Percentiles rank a stretch among this genome's conserved stretches.
Conservation (phyloP, 2,329 filamentous ascomycete species). For the Penicillium sp. region DNA sequence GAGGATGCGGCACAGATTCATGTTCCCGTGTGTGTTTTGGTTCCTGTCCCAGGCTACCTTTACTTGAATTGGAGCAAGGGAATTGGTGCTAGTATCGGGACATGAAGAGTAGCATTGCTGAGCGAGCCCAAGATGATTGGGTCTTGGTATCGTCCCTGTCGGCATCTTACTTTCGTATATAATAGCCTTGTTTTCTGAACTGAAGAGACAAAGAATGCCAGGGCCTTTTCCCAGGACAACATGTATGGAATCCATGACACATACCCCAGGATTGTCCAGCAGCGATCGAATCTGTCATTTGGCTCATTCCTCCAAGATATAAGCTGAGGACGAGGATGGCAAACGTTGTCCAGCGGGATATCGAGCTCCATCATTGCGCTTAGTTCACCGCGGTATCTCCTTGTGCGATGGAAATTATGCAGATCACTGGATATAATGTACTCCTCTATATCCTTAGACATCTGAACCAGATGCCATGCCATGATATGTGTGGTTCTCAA, state of each 20-base stretch:
- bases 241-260: not conserved
- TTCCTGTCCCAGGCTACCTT: not conserved
- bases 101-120: not conserved
- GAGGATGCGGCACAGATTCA: not conserved
- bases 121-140: not conserved
- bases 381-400: not conserved
- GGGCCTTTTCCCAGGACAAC: not conserved
- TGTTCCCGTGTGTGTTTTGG: not conserved
- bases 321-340: not conserved
- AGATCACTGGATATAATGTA: not conserved
- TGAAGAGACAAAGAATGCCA: not conserved
- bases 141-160: not conserved
- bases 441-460: not conserved
- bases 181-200: not conserved
- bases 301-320: not conserved
- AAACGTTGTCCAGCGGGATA: not conserved
- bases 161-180: not conserved
- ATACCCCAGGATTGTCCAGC: not conserved
- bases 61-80: not conserved
- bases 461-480: not conserved
- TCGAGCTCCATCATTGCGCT: not conserved
- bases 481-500: not conserved
- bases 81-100: accelerated
- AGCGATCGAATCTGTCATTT: not conserved
- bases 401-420: not conserved